Evolutionary conservation across 1,139 yeast species (phyloP).

Genomic region (Zhuliangozyma parablackwelliae): DNA sequence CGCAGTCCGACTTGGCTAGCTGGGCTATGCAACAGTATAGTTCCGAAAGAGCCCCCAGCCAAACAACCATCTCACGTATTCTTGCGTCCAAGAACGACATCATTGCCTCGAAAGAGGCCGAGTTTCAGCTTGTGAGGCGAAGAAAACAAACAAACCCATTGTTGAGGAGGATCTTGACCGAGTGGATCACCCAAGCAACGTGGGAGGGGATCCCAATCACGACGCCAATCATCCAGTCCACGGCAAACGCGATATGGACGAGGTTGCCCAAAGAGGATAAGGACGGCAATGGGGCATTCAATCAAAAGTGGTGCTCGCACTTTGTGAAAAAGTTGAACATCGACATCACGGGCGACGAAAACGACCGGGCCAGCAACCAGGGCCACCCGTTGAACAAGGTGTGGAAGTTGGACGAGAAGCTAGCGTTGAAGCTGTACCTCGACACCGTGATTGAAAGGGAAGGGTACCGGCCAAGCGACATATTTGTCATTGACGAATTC

Average conservation of each 20-base stretch:
- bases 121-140: slow-evolving; percentile 49
- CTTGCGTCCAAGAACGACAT: slow-evolving; percentile 55
- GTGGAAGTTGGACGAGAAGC: slow-evolving; percentile 59
- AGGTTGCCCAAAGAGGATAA: slow-evolving; percentile 49
- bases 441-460: slow-evolving; percentile 26
- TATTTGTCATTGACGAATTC: slow-evolving; percentile 60
- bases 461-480: slow-evolving; percentile 46
- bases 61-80: slow-evolving; percentile 62
- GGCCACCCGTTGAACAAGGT: slow-evolving; percentile 47
- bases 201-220: slow-evolving; percentile 68
- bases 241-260: slow-evolving; percentile 64
- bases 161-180: slow-evolving; percentile 53
- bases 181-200: slow-evolving; percentile 65
- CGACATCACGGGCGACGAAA: slow-evolving; percentile 42
- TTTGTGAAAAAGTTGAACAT: slow-evolving; percentile 53
- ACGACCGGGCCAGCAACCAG: slow-evolving; percentile 34
- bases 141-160: slow-evolving; percentile 55
- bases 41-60: slow-evolving; percentile 54
- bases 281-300: slow-evolving; percentile 62
- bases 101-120: slow-evolving; percentile 56
- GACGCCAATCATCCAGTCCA: slow-evolving; percentile 58
- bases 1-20: slow-evolving; percentile 59
- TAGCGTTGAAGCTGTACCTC: slow-evolving; percentile 35
- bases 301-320: slow-evolving; percentile 62
- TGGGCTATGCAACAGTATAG: slow-evolving; percentile 61